Evolutionary conservation across 2,329 filamentous ascomycete genomes (phyloP), one percentile per base, ranked within the genome.

Genomic region (Calonectria henricotiae): DNA sequence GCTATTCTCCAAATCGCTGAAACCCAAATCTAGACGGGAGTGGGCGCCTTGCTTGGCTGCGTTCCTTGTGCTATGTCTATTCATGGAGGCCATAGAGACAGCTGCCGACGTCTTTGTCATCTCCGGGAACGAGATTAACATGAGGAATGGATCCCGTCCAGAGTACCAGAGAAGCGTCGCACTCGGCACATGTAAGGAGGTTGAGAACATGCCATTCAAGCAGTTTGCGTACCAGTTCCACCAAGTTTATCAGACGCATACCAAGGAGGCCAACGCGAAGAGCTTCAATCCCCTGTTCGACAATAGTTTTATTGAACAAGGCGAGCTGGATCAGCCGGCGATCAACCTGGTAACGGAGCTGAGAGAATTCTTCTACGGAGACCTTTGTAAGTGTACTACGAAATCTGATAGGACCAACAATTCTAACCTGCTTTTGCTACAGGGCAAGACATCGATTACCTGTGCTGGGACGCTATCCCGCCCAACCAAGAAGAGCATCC

Each of bases 211-310:
- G 82, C 88, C 88, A 0, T 90, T 90, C 76, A 87, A 86, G 79
- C 88, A 90, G 79, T 89, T 90, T 75, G 87, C 86, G 4, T 89
- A 87, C 72, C 88, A 89, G 79, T 90, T 90, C 77, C 88, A 90
- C 78, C 85, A 89, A 75, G 83, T 89, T 67, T 90, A 89, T 75
- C 87, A 89, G 81, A 90, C 88, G 23, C 87, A 89, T 76, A 84
- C 82, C 65, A 83, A 82, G 73, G 86, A 89, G 71, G 82, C 82
- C 4, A 83, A 84, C 49, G 78, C 83, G 8, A 86, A 82, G 78
- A 82, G 87, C 60, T 90, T 89, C 76, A 90, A 90, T 74, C 88
- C 88, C 20, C 78, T 90, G n/a, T 73, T 86, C 8, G 87, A 89
- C 73, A 78, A 82, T 54, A 78, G 78, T 46, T 82, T 83, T 62